phyloP scores from a whole-genome alignment of 768 basidiomycete species.

The Panellus pusillus region DNA sequence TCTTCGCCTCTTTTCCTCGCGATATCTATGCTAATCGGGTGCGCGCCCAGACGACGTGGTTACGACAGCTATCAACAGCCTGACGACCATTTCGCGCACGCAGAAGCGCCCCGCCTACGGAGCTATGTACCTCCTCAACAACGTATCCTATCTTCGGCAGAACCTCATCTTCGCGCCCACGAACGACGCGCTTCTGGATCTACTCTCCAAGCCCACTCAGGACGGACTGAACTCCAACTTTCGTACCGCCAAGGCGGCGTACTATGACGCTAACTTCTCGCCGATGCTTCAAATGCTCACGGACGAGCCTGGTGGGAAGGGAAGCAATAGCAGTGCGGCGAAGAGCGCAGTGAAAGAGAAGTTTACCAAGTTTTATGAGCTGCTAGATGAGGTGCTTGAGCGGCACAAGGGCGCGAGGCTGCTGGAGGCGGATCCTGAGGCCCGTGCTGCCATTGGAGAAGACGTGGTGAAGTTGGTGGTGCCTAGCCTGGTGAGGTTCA shows the following conservation, averaged over 20 bases:
- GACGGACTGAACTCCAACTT: slow-evolving; percentile 68
- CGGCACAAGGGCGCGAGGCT: slow-evolving; percentile 69
- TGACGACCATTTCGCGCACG: slow-evolving; percentile 63
- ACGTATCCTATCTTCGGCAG: slow-evolving; percentile 66
- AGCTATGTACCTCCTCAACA: slow-evolving; percentile 80
- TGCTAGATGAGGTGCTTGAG: slow-evolving; percentile 78
- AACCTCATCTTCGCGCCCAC: slow-evolving; percentile 55
- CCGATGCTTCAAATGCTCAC: slow-evolving; percentile 70
- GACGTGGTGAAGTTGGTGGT: slow-evolving; percentile 78
- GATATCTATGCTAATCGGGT: not conserved
- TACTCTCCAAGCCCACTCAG: slow-evolving; percentile 62
- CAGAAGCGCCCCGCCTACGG: slow-evolving; percentile 63
- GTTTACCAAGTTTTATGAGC: slow-evolving; percentile 78
- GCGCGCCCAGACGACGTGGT: slow-evolving; percentile 66
- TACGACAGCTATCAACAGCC: slow-evolving; percentile 56
- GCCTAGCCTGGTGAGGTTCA: slow-evolving; percentile 71
- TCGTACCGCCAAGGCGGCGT: slow-evolving; percentile 79
- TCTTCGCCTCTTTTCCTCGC: slow-evolving; percentile 14
- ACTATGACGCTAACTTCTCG: slow-evolving; percentile 82
- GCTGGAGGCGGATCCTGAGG: slow-evolving; percentile 68
- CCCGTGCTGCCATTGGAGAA: slow-evolving; percentile 59
- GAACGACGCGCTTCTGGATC: slow-evolving; percentile 42
- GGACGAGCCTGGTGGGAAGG: slow-evolving; percentile 57
- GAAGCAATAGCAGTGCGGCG: slow-evolving; percentile 39
- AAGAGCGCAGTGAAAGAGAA: slow-evolving; percentile 74